These are phyloP conservation scores for Trichosanthes cucumerina DNA, from an alignment of 306 rosid species.

Conservation along the genomic window DNA sequence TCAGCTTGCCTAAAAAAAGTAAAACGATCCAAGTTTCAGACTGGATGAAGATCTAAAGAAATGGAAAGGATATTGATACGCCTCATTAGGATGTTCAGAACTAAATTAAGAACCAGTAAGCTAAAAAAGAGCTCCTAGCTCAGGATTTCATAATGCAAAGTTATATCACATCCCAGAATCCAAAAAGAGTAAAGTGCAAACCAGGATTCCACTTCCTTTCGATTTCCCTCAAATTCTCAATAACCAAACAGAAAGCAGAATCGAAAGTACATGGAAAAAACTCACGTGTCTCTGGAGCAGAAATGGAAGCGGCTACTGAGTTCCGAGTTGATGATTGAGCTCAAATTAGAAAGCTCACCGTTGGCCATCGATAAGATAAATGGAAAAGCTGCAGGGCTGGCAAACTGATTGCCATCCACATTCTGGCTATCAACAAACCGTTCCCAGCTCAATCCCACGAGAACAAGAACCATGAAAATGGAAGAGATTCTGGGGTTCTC, in stretches of 20 bases:
- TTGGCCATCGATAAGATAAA: slow-evolving; percentile 53
- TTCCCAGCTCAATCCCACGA: slow-evolving; percentile 32
- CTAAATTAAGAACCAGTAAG: not conserved
- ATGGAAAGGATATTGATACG: too few species aligned
- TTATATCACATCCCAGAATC: not conserved
- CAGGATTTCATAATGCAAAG: not conserved
- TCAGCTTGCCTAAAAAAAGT: slow-evolving; percentile 61
- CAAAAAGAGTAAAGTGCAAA: not conserved
- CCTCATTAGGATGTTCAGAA: not conserved
- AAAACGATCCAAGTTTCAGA: slow-evolving; percentile 8
- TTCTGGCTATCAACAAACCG: slow-evolving; percentile 36
- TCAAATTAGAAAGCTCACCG: slow-evolving; percentile 49
- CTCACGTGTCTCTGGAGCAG: slow-evolving; percentile 78
- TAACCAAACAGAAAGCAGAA: not conserved
- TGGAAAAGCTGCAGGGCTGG: slow-evolving; percentile 59
- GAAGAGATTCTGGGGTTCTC: slow-evolving; percentile 9
- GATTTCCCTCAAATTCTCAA: not conserved
- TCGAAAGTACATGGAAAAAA: not conserved
- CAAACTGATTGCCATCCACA: slow-evolving; percentile 34
- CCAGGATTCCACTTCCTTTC: not conserved
- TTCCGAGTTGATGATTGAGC: slow-evolving; percentile 37
- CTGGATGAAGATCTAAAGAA: not conserved
- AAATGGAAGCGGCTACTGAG: slow-evolving; percentile 43
- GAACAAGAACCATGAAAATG: slow-evolving; percentile 9
- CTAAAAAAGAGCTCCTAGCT: not conserved